Evolutionary conservation across 768 basidiomycete species (phyloP).

Genomic region (Mycena haematopus): DNA sequence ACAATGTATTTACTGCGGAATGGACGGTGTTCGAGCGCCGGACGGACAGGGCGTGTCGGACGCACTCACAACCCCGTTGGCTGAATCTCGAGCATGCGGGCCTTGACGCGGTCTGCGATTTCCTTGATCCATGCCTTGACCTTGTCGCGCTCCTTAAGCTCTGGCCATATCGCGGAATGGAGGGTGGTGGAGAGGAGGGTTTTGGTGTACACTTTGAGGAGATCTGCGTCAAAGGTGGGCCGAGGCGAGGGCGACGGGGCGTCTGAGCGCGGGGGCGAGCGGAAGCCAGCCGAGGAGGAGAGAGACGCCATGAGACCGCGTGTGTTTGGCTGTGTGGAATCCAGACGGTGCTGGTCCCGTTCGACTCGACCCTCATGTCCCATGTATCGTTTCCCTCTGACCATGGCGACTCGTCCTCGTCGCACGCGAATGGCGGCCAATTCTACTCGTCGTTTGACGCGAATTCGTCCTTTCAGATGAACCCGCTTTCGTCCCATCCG

Average conservation of each 20-base stretch:
- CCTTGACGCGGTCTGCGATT: constrained; percentile 83
- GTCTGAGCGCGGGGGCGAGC: constrained; percentile 71
- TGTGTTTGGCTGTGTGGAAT: constrained; percentile 4
- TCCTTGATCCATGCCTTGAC: constrained; percentile 83
- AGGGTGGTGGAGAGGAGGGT: constrained; percentile 77
- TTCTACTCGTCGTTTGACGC: constrained; percentile 69
- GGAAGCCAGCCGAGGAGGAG: constrained; percentile 49
- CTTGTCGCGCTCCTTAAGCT: constrained; percentile 70
- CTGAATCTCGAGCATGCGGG: constrained; percentile 85
- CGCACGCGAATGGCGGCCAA: constrained; percentile 45
- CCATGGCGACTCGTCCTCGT: constrained; percentile 41
- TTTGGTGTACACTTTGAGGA: constrained; percentile 81
- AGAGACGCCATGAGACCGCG: constrained; percentile 28
- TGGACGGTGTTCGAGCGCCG: constrained; percentile 23
- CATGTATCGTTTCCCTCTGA: constrained; percentile 68
- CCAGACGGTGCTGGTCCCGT: background rate
- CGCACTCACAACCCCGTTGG: constrained; percentile 79
- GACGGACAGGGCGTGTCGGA: constrained; percentile 5
- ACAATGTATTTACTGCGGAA: constrained; percentile 87
- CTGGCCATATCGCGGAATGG: constrained; percentile 69
- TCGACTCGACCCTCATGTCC: constrained; percentile 58
- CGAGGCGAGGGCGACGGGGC: constrained; percentile 51
- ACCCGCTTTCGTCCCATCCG: constrained; percentile 79
- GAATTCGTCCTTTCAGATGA: constrained; percentile 76
- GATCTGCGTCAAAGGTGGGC: constrained; percentile 74